phyloP scores from a whole-genome alignment of 345 rosid genomes.

The Hibiscus syriacus region DNA sequence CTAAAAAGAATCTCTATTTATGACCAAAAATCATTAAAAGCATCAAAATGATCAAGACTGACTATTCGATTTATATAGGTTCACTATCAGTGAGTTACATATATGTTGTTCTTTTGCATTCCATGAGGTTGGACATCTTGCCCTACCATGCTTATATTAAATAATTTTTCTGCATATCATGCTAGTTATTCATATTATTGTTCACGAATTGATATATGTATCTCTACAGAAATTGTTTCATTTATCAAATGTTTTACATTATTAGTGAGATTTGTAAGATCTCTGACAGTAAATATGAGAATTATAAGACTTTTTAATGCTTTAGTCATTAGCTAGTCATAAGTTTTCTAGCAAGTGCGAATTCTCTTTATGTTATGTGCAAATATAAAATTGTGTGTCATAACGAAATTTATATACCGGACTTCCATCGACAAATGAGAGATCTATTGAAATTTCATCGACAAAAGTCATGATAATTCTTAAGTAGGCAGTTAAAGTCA shows the following conservation, averaged over 20 bases:
- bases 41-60: constrained; percentile 1
- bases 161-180: not conserved
- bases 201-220: not conserved
- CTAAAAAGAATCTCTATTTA: constrained; percentile 9
- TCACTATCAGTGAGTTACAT: not conserved
- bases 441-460: no score
- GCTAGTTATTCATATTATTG: not conserved
- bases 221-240: not conserved
- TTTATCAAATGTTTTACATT: constrained; percentile 1
- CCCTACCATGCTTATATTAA: not conserved
- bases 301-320: not conserved
- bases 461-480: no score
- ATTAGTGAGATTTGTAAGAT: not conserved
- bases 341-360: not conserved
- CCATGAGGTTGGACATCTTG: not conserved
- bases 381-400: constrained; percentile 40
- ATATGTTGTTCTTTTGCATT: not conserved
- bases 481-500: no score
- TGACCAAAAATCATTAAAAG: constrained; percentile 1
- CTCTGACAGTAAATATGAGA: not conserved
- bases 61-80: not conserved
- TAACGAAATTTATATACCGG: constrained; percentile 34
- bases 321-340: not conserved
- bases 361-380: constrained; percentile 10
- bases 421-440: constrained; percentile 44